Evolutionary conservation across 2,329 filamentous ascomycete species (phyloP).

Genomic region (Colletotrichum sp.): DNA sequence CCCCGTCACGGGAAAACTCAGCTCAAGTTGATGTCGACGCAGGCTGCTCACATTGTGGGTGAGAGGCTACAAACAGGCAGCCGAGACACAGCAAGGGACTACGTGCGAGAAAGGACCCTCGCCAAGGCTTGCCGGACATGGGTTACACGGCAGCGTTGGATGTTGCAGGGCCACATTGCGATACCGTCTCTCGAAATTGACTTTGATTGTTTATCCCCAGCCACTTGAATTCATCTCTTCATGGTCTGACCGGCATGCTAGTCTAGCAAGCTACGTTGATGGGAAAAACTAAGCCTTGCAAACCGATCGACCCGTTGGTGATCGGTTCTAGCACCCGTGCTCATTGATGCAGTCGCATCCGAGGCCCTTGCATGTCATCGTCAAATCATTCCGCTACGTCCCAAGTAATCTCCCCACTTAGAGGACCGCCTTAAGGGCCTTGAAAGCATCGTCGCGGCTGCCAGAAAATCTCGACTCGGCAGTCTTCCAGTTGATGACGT

Average conservation of each 20-base stretch:
- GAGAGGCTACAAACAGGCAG: background rate
- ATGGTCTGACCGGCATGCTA: background rate
- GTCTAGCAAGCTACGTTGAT: background rate
- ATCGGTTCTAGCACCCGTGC: background rate
- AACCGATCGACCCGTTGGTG: background rate
- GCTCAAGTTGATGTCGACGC: background rate
- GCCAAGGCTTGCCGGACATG: background rate
- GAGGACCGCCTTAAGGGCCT: conserved; percentile 47
- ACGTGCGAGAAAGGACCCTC: background rate
- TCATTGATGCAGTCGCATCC: no score
- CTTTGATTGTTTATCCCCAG: background rate
- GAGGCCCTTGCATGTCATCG: background rate
- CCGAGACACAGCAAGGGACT: conserved; percentile 9
- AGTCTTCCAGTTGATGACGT: conserved; percentile 79
- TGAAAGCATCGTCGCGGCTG: conserved; percentile 49
- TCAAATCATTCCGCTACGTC: background rate
- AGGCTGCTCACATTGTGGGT: background rate
- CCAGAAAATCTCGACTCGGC: conserved; percentile 67
- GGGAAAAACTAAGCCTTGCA: background rate
- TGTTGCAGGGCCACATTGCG: background rate
- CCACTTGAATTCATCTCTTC: background rate
- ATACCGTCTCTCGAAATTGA: background rate
- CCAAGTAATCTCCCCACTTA: conserved; percentile 26
- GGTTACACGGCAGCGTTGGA: background rate
- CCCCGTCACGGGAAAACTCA: background rate